These are phyloP conservation scores for Heterobasidion parviporum DNA, from an alignment of 1,284 basidiomycete genomes.

Conservation along the genomic window DNA sequence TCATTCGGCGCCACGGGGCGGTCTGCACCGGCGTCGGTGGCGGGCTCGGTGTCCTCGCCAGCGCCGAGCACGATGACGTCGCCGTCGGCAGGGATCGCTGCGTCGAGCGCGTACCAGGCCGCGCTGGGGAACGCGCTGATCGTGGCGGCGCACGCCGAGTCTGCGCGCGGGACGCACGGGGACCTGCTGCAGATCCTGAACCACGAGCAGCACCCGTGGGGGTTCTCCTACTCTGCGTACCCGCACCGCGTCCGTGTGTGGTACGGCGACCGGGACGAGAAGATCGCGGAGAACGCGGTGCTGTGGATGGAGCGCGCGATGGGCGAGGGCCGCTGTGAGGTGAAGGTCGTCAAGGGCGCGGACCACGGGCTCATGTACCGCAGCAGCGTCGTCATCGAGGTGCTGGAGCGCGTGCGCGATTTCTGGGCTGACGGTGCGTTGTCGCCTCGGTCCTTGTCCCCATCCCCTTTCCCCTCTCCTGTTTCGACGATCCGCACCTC, in stretches of 20 bases:
- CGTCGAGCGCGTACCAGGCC: constrained; percentile 49
- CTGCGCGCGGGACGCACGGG: constrained; percentile 81
- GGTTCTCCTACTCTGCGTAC: constrained; percentile 75
- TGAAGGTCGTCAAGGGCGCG: constrained; percentile 80
- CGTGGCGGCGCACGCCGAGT: constrained; percentile 92
- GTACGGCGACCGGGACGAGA: constrained; percentile 92
- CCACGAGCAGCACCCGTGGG: constrained; percentile 78
- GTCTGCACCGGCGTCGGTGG: constrained; percentile 29
- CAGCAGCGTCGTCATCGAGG: constrained; percentile 80
- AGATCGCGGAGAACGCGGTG: constrained; percentile 83
- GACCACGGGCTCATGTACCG: constrained; percentile 93
- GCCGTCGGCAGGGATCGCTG: constrained; percentile 24
- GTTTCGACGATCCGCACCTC: too few species aligned
- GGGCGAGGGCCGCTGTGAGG: constrained; percentile 64
- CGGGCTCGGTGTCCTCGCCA: constrained; percentile 37
- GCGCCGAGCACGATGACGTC: constrained; percentile 11
- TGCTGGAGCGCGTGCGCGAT: constrained; percentile 62
- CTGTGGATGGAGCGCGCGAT: constrained; percentile 87
- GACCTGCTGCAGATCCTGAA: constrained; percentile 90
- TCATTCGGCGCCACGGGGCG: constrained; percentile 43
- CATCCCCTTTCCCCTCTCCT: not conserved
- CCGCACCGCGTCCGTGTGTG: constrained; percentile 79
- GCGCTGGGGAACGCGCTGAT: constrained; percentile 78
- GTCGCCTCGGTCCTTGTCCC: not conserved
- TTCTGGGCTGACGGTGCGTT: constrained; percentile 41